These are phyloP conservation scores for Aspergillus fischeri DNA, from an alignment of 2,329 filamentous ascomycete genomes.

Conservation along the genomic window DNA sequence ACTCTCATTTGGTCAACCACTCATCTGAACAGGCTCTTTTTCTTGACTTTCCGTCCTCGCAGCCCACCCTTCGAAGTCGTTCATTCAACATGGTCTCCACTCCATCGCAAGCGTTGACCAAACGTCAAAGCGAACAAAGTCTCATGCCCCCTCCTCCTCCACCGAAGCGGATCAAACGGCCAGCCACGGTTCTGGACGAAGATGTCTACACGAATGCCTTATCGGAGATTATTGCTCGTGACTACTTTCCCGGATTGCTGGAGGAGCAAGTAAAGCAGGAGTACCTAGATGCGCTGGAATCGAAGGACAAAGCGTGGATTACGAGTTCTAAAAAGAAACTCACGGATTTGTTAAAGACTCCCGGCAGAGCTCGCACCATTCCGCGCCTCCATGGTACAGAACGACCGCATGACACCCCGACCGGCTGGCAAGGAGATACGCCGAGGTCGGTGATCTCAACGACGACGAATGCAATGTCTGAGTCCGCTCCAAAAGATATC, in stretches of 20 bases:
- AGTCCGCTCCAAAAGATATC: conserved; percentile 42
- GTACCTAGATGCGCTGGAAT: conserved; percentile 86
- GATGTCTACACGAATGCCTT: conserved; percentile 87
- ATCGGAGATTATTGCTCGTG: conserved; percentile 89
- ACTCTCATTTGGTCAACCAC: neutral
- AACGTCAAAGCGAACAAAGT: conserved; percentile 43
- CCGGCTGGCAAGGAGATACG: conserved; percentile 66
- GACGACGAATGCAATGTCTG: conserved; percentile 18
- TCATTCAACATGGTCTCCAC: conserved; percentile 25
- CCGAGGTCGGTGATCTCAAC: conserved; percentile 57
- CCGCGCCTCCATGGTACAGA: conserved; percentile 43
- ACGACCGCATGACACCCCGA: conserved; percentile 25
- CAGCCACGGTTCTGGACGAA: conserved; percentile 83
- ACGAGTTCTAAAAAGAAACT: conserved; percentile 69
- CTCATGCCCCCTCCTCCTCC: conserved; percentile 86
- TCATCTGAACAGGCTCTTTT: neutral
- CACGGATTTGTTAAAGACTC: conserved; percentile 71
- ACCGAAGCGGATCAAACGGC: conserved; percentile 85
- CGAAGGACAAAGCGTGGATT: conserved; percentile 82
- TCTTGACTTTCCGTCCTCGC: neutral
- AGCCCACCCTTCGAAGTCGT: neutral
- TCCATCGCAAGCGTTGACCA: conserved; percentile 29
- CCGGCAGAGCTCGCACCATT: conserved; percentile 49
- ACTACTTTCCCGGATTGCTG: conserved; percentile 90
- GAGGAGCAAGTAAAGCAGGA: conserved; percentile 86